Conservation (phyloP, 2,329 filamentous ascomycete species). For the Botryosphaeria dothidea region DNA sequence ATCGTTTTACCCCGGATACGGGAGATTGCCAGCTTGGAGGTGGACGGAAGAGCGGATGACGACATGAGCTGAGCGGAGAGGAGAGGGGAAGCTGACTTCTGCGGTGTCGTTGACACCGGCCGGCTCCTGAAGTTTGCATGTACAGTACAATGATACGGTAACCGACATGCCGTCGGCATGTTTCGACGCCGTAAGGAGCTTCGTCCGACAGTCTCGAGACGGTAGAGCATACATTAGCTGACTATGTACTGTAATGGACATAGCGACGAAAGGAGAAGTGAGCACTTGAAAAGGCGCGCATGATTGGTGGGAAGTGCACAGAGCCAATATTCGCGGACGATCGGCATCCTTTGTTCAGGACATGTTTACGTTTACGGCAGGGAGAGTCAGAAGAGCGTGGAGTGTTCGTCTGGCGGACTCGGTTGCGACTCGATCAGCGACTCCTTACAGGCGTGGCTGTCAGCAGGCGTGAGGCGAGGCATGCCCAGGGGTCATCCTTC, state of each 20-base stretch:
- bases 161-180: neutral
- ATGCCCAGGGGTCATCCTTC: slow-evolving; percentile 19
- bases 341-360: neutral
- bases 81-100: slow-evolving; percentile 2
- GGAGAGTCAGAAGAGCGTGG: slow-evolving; percentile 10
- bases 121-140: neutral
- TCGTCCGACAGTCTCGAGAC: neutral
- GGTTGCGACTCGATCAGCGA: slow-evolving; percentile 6
- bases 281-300: neutral
- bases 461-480: slow-evolving; percentile 13
- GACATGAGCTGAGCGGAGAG: neutral
- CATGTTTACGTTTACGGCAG: neutral
- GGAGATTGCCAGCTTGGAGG: slow-evolving; percentile 7
- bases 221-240: neutral
- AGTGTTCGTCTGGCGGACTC: neutral
- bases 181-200: neutral
- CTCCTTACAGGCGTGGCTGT: slow-evolving; percentile 5
- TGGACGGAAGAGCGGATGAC: neutral
- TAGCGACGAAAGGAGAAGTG: neutral
- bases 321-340: slow-evolving; percentile 8
- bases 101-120: neutral
- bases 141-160: neutral
- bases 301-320: slow-evolving; percentile 3
- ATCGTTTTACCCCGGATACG: slow-evolving; percentile 11
- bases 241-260: neutral